phyloP scores from a whole-genome alignment of 2,329 filamentous ascomycete species.

The Colletotrichum neosansevieriae region DNA sequence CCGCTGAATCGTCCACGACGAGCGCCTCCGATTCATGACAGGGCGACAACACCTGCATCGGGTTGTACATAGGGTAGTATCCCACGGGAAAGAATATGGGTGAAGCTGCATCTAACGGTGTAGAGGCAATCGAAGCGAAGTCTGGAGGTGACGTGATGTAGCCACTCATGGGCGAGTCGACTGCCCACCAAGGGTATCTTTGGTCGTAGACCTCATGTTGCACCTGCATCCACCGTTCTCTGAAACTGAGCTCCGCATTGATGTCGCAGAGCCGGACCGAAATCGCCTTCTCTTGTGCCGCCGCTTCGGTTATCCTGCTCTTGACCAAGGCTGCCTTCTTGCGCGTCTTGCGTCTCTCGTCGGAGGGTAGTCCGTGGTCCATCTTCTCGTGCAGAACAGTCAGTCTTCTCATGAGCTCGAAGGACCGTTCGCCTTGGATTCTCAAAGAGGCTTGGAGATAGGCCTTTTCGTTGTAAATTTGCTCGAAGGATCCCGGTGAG shows the following conservation, averaged over 20 bases:
- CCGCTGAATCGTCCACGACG: too few relatives aligned
- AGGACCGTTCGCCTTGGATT: slow-evolving; percentile 52
- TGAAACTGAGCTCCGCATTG: slow-evolving; percentile 60
- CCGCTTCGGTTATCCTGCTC: slow-evolving; percentile 57
- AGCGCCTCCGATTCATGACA: neutral
- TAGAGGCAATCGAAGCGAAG: slow-evolving; percentile 36
- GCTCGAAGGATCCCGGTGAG: slow-evolving; percentile 54
- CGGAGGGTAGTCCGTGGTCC: slow-evolving; percentile 30
- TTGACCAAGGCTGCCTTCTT: slow-evolving; percentile 58
- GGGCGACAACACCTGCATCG: neutral
- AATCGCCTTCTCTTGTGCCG: slow-evolving; percentile 60
- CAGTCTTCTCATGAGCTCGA: slow-evolving; percentile 55
- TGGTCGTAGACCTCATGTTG: slow-evolving; percentile 43
- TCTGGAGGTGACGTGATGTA: slow-evolving; percentile 13
- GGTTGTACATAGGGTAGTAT: slow-evolving; percentile 22
- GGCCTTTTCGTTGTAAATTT: slow-evolving; percentile 59
- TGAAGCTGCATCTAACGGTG: slow-evolving; percentile 46
- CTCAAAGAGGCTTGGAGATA: slow-evolving; percentile 60
- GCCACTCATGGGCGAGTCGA: slow-evolving; percentile 19
- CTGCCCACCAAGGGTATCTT: slow-evolving; percentile 13
- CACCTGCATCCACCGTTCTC: slow-evolving; percentile 53
- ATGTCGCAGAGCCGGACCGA: slow-evolving; percentile 62
- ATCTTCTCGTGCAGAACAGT: slow-evolving; percentile 51
- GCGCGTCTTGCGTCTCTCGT: slow-evolving; percentile 47
- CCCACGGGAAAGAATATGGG: slow-evolving; percentile 49